Base-by-base conservation (phyloP, 2,329 filamentous ascomycete species). In the Purpureocillium lavendulum region DNA sequence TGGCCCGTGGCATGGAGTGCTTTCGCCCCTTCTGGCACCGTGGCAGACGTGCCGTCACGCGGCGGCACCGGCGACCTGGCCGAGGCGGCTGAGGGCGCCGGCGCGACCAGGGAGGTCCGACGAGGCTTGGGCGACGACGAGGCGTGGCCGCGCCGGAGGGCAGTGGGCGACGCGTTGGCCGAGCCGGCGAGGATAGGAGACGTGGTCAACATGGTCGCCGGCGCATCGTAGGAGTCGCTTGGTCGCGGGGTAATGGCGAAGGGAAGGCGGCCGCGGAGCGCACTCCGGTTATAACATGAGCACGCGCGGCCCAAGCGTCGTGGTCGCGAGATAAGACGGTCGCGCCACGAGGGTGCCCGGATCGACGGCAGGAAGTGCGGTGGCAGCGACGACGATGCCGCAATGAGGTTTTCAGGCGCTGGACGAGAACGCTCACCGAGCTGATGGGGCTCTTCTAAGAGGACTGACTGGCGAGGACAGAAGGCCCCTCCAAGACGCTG, bases 131-230 rank as follows among this genome's bases (percentile, higher is more conserved):
- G 47, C 35, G 54, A 54, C 14, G 32, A 33, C 37, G 47, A 41
- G 14, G 51, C 35, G 31, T 44, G 56, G 44, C 54, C 52, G 53
- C 58, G 56, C 49, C 50, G 62, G 57, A 60, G 70, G 60, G 51
- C 65, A 51, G 61, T 60, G 45, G 72, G 70, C 37, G 73, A 75
- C 54, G 68, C 65, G 66, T 67, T 74, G 61, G 69, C 63, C 50
- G 70, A 64, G 54, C 61, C 60, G 56, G 69, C 56, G 53, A 70
- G 61, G 49, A 70, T 62, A 45, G 72, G 71, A 53, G 73, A 76
- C 55, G 71, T 73, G 59, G 71, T 73, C 69, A 77, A 69, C 73
- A 77, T 77, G 66, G 61, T 74, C 64, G 60, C 61, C 60, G 60
- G 59, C 61, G 61, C 69, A 69, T 72, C 58, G 61, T 71, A 57